Conservation (phyloP, 768 basidiomycete genomes). For the Pholiota conissans region DNA sequence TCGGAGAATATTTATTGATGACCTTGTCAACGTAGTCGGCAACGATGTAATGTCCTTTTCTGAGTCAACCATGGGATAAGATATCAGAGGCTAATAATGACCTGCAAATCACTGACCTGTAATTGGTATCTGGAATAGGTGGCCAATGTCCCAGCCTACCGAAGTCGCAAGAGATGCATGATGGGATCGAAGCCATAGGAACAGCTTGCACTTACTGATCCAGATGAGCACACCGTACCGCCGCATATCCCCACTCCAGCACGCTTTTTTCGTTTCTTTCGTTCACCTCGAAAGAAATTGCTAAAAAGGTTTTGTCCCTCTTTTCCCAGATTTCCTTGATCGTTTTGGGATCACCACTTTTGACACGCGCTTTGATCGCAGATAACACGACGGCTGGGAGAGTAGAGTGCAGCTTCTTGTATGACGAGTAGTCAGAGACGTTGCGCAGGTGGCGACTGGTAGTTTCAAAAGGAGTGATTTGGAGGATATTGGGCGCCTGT, state of each 20-base stretch:
- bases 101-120: conserved; percentile 49
- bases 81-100: not conserved
- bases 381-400: conserved; percentile 69
- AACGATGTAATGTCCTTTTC: conserved; percentile 74
- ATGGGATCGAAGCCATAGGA: conserved; percentile 4
- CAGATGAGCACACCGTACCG: conserved; percentile 70
- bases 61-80: conserved; percentile 20
- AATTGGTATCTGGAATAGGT: conserved; percentile 72
- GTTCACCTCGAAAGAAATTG: conserved; percentile 74
- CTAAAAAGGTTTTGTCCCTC: conserved; percentile 72
- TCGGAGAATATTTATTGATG: conserved; percentile 60
- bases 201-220: conserved; percentile 51
- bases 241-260: conserved; percentile 84
- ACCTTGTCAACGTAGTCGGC: conserved; percentile 67
- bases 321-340: conserved; percentile 68
- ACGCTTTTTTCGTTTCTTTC: conserved; percentile 70
- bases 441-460: conserved; percentile 67
- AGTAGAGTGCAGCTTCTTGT: conserved; percentile 69
- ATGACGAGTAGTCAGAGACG: conserved; percentile 64
- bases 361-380: conserved; percentile 64
- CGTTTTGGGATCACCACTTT: conserved; percentile 63
- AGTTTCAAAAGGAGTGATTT: conserved; percentile 69
- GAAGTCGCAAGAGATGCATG: conserved; percentile 1
- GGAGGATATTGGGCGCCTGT: conserved; percentile 69
- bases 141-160: conserved; percentile 72